A percentile compares a stretch with the other conserved stretches of the same genome.
phyloP scores from a whole-genome alignment of 179 eudicot genomes.

The Drosera spatulata region DNA sequence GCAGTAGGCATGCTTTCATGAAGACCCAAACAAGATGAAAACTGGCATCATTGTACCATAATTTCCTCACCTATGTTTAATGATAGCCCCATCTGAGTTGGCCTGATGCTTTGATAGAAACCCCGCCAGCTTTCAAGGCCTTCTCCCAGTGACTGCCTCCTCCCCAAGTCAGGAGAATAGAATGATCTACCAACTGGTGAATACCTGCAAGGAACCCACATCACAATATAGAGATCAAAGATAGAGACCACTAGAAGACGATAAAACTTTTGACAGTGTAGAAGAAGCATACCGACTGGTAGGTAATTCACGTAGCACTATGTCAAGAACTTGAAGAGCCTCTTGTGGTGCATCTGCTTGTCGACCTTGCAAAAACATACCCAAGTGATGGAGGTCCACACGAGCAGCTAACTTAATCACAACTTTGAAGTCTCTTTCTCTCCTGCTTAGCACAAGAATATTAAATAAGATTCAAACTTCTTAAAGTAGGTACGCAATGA shows the following conservation, averaged over 20 bases:
- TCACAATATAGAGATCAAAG: not conserved
- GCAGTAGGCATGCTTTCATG: not conserved
- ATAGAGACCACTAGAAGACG: not conserved
- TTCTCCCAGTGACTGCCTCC: slow-evolving; percentile 72
- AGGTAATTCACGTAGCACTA: slow-evolving; percentile 81
- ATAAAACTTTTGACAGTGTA: not conserved
- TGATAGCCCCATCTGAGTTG: slow-evolving; percentile 96
- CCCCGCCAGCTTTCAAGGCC: slow-evolving; percentile 97
- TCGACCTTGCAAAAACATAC: slow-evolving; percentile 69
- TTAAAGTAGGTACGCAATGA: no score
- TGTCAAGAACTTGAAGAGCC: slow-evolving; percentile 92
- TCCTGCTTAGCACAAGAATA: slow-evolving; percentile 22
- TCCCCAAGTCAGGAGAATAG: slow-evolving; percentile 66
- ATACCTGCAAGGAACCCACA: slow-evolving; percentile 26
- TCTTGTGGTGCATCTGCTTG: slow-evolving; percentile 98
- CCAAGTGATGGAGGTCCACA: slow-evolving; percentile 82
- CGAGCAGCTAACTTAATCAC: slow-evolving; percentile 87
- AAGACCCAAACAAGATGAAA: not conserved
- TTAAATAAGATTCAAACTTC: no score
- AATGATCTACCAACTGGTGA: slow-evolving; percentile 84
- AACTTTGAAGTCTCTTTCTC: slow-evolving; percentile 67
- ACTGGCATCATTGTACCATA: not conserved
- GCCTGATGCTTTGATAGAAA: slow-evolving; percentile 94
- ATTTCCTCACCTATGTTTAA: slow-evolving; percentile 53
- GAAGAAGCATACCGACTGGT: slow-evolving; percentile 35